phyloP scores from a whole-genome alignment of 2,329 filamentous ascomycete species.

The Alternaria rosae region DNA sequence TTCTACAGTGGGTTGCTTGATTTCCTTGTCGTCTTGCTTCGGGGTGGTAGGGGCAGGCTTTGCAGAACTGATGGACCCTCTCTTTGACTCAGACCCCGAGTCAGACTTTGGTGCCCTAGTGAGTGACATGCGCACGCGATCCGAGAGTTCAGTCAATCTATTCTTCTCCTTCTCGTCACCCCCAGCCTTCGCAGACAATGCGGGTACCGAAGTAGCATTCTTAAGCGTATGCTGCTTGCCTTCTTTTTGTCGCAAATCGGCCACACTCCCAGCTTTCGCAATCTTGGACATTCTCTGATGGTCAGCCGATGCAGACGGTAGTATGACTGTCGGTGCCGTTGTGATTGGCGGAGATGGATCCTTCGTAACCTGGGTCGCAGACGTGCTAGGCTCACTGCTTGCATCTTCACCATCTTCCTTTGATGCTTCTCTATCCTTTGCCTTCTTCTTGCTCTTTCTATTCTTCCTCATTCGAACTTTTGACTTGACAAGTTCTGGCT shows the following conservation, averaged over 20 bases:
- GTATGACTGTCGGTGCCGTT: neutral
- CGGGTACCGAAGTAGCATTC: slow-evolving; percentile 36
- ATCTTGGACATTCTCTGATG: slow-evolving; percentile 19
- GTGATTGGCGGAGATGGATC: slow-evolving; percentile 10
- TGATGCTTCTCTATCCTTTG: slow-evolving; percentile 25
- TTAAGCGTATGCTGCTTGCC: slow-evolving; percentile 38
- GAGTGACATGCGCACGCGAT: slow-evolving; percentile 38
- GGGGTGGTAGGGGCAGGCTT: slow-evolving; percentile 15
- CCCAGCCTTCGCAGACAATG: slow-evolving; percentile 22
- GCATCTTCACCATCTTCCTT: slow-evolving; percentile 20
- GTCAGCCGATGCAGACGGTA: neutral
- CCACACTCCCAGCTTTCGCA: slow-evolving; percentile 39
- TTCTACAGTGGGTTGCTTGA: slow-evolving; percentile 5
- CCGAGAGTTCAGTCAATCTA: slow-evolving; percentile 23
- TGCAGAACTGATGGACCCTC: slow-evolving; percentile 14
- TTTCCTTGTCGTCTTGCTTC: slow-evolving; percentile 12
- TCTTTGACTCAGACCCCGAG: slow-evolving; percentile 32
- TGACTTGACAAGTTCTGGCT: slow-evolving; percentile 42
- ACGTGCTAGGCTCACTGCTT: slow-evolving; percentile 15
- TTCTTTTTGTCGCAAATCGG: slow-evolving; percentile 35
- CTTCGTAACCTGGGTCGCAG: slow-evolving; percentile 8
- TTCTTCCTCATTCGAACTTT: slow-evolving; percentile 48
- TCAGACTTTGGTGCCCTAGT: slow-evolving; percentile 35
- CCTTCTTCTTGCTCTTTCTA: slow-evolving; percentile 33
- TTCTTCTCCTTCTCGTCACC: slow-evolving; percentile 31